Evolutionary conservation across 2,329 filamentous ascomycete genomes (phyloP).

Genomic region (Dryadomyces quercivorus): DNA sequence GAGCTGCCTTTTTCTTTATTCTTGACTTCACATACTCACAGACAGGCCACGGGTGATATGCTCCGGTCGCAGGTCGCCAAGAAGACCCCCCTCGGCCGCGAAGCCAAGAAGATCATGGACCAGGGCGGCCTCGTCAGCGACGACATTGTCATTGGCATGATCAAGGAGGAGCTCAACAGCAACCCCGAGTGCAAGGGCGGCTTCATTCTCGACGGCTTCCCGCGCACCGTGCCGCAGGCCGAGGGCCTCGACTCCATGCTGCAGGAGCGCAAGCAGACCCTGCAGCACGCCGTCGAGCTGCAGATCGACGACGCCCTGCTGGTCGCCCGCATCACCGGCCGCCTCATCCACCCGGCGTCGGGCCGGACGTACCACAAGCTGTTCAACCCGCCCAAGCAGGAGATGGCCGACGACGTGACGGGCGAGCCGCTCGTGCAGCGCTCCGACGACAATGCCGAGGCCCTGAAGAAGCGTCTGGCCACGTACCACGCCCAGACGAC

Average conservation of each 20-base stretch:
- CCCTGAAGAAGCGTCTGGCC: conserved; percentile 83
- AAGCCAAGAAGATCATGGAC: conserved; percentile 99
- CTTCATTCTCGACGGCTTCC: conserved; percentile 98
- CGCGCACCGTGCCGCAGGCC: conserved; percentile 89
- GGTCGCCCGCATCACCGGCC: conserved; percentile 91
- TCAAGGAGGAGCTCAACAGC: conserved; percentile 88
- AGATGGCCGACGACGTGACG: conserved; percentile 93
- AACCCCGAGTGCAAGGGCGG: conserved; percentile 95
- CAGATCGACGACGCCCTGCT: conserved; percentile 92
- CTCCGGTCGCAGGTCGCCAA: conserved; percentile 95
- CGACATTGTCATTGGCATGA: conserved; percentile 99
- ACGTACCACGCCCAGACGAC: conserved; percentile 93
- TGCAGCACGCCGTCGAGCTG: conserved; percentile 92
- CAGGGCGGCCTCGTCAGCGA: conserved; percentile 94
- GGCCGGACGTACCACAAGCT: conserved; percentile 96
- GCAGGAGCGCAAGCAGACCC: conserved; percentile 58
- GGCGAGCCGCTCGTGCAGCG: conserved; percentile 95
- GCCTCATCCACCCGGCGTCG: conserved; percentile 88
- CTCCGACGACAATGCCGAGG: conserved; percentile 92
- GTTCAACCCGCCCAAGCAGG: conserved; percentile 92
- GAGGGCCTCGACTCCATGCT: conserved; percentile 94
- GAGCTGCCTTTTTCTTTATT: too few relatives aligned
- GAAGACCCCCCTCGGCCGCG: conserved; percentile 85
- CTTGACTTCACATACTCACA: too few relatives aligned
- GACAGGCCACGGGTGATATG: conserved; percentile 98